phyloP scores from a whole-genome alignment of 2,329 filamentous ascomycete species.

The Aureobasidium sp. region DNA sequence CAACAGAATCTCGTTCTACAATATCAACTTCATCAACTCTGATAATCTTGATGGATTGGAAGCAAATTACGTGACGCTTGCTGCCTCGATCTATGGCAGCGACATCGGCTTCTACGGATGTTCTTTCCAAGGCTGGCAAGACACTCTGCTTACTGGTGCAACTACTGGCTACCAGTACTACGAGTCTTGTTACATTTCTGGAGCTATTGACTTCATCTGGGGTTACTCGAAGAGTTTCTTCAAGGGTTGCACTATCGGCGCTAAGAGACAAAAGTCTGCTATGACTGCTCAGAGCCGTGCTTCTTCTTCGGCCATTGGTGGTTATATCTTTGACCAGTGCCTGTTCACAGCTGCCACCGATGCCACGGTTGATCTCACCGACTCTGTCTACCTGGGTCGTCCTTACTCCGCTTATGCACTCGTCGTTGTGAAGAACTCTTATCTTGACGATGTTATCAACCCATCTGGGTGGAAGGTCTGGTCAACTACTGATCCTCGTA shows the following conservation, averaged over 20 bases:
- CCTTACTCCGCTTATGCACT: constrained; percentile 19
- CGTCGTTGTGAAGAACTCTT: constrained; percentile 20
- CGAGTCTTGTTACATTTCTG: constrained; percentile 29
- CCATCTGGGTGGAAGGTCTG: constrained; percentile 24
- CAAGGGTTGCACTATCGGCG: constrained; percentile 29
- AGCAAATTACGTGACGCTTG: constrained; percentile 26
- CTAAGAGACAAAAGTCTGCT: constrained; percentile 27
- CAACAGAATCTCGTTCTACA: constrained; percentile 26
- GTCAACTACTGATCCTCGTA: constrained; percentile 18
- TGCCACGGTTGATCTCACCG: constrained; percentile 27
- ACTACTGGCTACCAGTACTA: constrained; percentile 33
- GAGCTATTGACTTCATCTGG: constrained; percentile 37
- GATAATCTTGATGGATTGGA: constrained; percentile 23
- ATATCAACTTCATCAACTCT: constrained; percentile 27
- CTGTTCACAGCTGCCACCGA: constrained; percentile 22
- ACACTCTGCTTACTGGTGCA: constrained; percentile 24
- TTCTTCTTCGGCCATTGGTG: constrained; percentile 26
- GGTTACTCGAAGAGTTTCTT: constrained; percentile 39
- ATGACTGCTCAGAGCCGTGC: constrained; percentile 33
- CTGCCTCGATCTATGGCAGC: constrained; percentile 24
- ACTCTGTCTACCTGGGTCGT: constrained; percentile 20
- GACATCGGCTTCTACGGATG: constrained; percentile 27
- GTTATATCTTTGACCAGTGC: constrained; percentile 30
- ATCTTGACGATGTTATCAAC: constrained; percentile 17
- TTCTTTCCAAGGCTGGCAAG: constrained; percentile 24